Evolutionary conservation across 257 asterid species (phyloP).

Genomic region (Dorcoceras hygrometricum): DNA sequence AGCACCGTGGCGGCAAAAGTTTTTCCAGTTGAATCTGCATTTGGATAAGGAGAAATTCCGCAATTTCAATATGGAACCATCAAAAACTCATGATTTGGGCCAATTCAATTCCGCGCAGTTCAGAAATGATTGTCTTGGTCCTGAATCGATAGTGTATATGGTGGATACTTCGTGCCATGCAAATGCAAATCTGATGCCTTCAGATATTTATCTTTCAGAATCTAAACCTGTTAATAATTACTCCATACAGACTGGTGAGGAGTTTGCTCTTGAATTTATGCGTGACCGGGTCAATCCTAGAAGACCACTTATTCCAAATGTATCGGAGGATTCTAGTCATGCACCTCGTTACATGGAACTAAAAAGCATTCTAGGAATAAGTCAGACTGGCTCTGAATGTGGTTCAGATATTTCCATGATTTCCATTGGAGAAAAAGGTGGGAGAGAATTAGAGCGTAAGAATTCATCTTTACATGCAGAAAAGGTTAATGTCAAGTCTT

Average conservation of each 20-base stretch:
- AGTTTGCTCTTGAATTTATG: slow-evolving; percentile 88
- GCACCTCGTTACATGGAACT: slow-evolving; percentile 47
- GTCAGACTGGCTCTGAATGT: slow-evolving; percentile 44
- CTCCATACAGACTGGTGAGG: slow-evolving; percentile 98
- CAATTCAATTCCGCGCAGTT: slow-evolving; percentile 39
- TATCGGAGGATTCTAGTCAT: slow-evolving; percentile 43
- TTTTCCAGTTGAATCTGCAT: slow-evolving; percentile 29
- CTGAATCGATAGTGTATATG: slow-evolving; percentile 43
- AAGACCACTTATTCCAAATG: slow-evolving; percentile 55
- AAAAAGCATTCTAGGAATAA: slow-evolving; percentile 51
- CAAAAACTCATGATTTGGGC: slow-evolving; percentile 36
- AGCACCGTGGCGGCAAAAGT: slow-evolving; percentile 33
- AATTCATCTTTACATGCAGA: slow-evolving; percentile 45
- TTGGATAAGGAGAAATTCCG: slow-evolving; percentile 22
- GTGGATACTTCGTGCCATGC: slow-evolving; percentile 42
- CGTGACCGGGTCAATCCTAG: slow-evolving; percentile 83
- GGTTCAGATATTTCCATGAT: slow-evolving; percentile 48
- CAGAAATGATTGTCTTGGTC: slow-evolving; percentile 38
- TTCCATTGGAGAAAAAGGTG: slow-evolving; percentile 39
- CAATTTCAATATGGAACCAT: slow-evolving; percentile 50
- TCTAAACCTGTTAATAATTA: slow-evolving; percentile 75
- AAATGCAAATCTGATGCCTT: slow-evolving; percentile 36
- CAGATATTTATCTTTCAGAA: slow-evolving; percentile 36
- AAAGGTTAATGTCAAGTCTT: slow-evolving; percentile 35
- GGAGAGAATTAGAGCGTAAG: slow-evolving; percentile 9